These are phyloP conservation scores for Hordeum marinum DNA, from an alignment of 176 grass and related monocot species.

Conservation along the genomic window DNA sequence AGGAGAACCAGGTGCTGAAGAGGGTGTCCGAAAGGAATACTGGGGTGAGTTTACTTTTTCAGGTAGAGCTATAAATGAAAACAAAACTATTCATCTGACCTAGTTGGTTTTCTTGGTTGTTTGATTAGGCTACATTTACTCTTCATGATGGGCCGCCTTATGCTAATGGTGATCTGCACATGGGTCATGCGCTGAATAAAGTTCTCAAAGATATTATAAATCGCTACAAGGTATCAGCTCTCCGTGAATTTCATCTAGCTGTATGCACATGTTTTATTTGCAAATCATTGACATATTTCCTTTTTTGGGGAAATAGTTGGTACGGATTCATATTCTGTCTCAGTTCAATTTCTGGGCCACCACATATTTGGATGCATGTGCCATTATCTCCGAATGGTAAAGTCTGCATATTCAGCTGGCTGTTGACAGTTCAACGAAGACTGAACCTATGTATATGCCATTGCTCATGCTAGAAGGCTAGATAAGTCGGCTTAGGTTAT, in stretches of 20 bases:
- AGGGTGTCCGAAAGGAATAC: conserved; percentile 84
- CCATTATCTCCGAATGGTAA: neutral
- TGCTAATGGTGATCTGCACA: conserved; percentile 95
- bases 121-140: conserved; percentile 65
- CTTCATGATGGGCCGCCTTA: conserved; percentile 96
- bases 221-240: conserved; percentile 77
- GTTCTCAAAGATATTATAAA: conserved; percentile 99
- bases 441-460: neutral
- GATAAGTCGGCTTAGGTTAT: neutral
- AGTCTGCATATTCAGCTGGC: neutral
- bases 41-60: conserved; percentile 52
- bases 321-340: neutral
- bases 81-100: conserved; percentile 9
- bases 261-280: neutral
- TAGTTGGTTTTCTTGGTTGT: conserved; percentile 27
- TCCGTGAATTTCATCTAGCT: conserved; percentile 6
- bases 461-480: neutral
- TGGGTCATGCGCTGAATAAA: conserved; percentile 95
- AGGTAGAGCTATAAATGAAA: neutral
- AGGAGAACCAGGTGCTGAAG: conserved; percentile 91
- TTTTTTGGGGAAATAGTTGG: neutral
- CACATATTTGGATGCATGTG: neutral
- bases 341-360: neutral
- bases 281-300: neutral
- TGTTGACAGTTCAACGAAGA: neutral